A percentile compares a stretch with the other conserved stretches of the same genome.
phyloP scores from a whole-genome alignment of 225 moss, liverwort and hornwort species.

The Sphagnum contortum region DNA sequence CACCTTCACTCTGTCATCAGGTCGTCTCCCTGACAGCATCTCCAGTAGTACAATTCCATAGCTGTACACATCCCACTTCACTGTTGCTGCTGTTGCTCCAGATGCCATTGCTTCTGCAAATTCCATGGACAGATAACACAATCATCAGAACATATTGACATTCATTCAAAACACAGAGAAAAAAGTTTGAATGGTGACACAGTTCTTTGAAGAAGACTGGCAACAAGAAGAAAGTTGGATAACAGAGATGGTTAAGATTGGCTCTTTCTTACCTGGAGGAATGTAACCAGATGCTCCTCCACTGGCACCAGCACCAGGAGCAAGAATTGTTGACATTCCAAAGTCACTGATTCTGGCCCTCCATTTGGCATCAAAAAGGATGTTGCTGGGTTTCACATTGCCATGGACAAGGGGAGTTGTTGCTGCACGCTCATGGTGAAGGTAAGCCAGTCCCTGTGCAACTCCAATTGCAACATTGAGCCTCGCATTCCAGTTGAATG shows the following conservation, averaged over 20 bases:
- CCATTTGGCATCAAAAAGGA: conserved; percentile 10
- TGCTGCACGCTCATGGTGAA: conserved; percentile 9
- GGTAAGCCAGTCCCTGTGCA: conserved; percentile 14
- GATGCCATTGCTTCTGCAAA: not conserved
- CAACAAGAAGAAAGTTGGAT: too few relatives aligned
- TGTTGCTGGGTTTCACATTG: conserved; percentile 18
- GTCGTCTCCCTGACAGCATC: conserved; percentile 13
- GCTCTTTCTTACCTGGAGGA: conserved; percentile 2
- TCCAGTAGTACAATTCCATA: conserved; percentile 16
- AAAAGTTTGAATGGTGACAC: too few relatives aligned
- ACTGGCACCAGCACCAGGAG: conserved; percentile 4
- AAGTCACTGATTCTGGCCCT: conserved; percentile 14
- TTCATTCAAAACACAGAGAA: not conserved
- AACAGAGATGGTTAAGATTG: not conserved
- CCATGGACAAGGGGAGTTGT: conserved; percentile 8
- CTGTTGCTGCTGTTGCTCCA: conserved; percentile 9
- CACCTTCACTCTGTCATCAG: conserved; percentile 3
- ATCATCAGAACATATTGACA: conserved; percentile 12
- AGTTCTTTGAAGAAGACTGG: too few relatives aligned
- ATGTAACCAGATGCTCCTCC: conserved; percentile 5
- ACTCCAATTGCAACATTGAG: conserved; percentile 11
- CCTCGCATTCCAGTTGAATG: conserved; percentile 7
- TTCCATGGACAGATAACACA: not conserved
- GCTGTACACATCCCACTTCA: conserved; percentile 21
- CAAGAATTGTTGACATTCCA: conserved; percentile 11